A percentile compares a stretch with the other conserved stretches of the same genome.
Conservation (phyloP, 2,329 filamentous ascomycete genomes). For the Claviceps pusilla region DNA sequence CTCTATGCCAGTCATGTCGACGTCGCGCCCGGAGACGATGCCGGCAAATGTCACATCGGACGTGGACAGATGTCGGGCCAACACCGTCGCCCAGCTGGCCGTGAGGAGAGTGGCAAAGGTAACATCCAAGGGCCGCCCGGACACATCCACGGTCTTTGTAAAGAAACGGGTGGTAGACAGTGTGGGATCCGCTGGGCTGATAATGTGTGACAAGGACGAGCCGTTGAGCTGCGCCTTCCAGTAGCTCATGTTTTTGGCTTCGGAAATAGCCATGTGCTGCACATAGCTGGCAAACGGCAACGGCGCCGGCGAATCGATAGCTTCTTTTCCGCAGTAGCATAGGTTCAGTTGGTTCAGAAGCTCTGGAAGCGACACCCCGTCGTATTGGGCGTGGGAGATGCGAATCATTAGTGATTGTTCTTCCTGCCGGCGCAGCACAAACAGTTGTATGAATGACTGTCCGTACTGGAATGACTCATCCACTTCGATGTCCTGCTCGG, state of each 20-base stretch:
- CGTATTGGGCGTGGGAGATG: neutral
- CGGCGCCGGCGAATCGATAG: conserved; percentile 18
- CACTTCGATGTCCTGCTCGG: neutral
- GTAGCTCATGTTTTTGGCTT: conserved; percentile 34
- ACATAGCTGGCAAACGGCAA: conserved; percentile 29
- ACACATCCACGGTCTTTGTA: conserved; percentile 13
- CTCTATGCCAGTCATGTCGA: conserved; percentile 11
- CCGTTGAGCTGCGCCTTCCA: conserved; percentile 44
- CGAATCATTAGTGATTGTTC: conserved; percentile 16
- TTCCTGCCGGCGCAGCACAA: conserved; percentile 36
- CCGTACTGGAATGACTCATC: conserved; percentile 30
- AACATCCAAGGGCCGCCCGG: conserved; percentile 10
- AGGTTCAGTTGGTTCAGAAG: conserved; percentile 45
- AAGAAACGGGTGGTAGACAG: conserved; percentile 11
- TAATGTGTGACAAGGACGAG: conserved; percentile 30
- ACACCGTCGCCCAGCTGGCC: conserved; percentile 14
- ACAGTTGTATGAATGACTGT: conserved; percentile 42
- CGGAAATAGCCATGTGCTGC: conserved; percentile 26
- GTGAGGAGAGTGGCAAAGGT: conserved; percentile 15
- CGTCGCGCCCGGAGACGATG: conserved; percentile 14
- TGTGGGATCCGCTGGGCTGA: conserved; percentile 4
- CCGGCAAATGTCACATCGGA: conserved; percentile 14
- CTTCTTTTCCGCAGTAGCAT: conserved; percentile 21
- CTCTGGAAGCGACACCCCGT: conserved; percentile 11
- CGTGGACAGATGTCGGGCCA: conserved; percentile 9